phyloP scores from a whole-genome alignment of 257 asterid species.

The Dorcoceras hygrometricum region DNA sequence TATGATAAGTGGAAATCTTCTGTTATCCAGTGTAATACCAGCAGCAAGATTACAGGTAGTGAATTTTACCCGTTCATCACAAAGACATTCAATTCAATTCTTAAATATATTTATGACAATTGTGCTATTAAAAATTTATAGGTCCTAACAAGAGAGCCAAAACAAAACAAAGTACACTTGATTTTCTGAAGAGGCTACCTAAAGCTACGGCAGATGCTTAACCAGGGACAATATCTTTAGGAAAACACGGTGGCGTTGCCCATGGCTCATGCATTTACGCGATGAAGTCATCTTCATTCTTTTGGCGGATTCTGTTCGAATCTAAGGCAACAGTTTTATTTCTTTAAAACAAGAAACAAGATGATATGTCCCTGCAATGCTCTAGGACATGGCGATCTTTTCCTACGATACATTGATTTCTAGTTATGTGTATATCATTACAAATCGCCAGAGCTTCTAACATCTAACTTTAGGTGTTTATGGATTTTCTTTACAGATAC shows the following conservation, averaged over 20 bases:
- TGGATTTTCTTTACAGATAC: not conserved
- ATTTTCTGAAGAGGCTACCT: conserved; percentile 53
- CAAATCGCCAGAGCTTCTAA: not conserved
- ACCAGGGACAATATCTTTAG: conserved; percentile 18
- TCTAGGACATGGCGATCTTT: not conserved
- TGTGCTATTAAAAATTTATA: conserved; percentile 20
- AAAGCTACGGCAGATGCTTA: conserved; percentile 48
- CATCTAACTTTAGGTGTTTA: not conserved
- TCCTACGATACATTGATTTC: not conserved
- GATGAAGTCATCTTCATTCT: not conserved
- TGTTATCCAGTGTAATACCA: conserved; percentile 58
- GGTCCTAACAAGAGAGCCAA: conserved; percentile 51
- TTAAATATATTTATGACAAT: not conserved
- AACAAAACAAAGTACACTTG: conserved; percentile 62
- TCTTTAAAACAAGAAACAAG: no score
- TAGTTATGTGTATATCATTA: not conserved
- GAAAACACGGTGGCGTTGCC: not conserved
- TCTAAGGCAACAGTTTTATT: no score
- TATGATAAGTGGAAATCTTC: conserved; percentile 75
- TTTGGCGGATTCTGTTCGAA: not conserved
- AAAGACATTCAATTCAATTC: not conserved
- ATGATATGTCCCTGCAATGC: no score
- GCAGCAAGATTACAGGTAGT: conserved; percentile 53
- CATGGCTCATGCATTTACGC: not conserved
- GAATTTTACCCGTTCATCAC: not conserved